Evolutionary conservation across 495 filamentous ascomycete genomes (phyloP), one percentile per base, ranked within the genome.

Genomic region (Penicillium verhagenii): DNA sequence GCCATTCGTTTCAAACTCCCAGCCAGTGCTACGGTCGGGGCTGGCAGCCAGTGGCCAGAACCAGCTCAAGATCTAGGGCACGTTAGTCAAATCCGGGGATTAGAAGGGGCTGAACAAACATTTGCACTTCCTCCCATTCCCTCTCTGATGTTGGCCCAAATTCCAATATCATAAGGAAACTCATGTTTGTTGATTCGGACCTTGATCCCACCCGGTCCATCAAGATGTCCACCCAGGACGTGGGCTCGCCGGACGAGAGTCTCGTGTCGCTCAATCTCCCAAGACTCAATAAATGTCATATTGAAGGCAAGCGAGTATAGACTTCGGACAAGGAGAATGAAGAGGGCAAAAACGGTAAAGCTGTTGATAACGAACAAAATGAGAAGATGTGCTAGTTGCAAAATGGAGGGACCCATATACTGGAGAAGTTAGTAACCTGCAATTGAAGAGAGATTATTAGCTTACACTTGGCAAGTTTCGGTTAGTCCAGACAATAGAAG

Each of bases 161-260:
- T 78, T 8, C 94, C 95, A 53, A 97, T 79, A 65, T 98, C 94
- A 61, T 95, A 97, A 0, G 91, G 91, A 65, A 91, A 96, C 61
- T 95, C 91, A 59, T 94, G 86, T 43, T 79, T 79, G 39, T 71
- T 70, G 50, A 92, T 79, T 10, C 69, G 67, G 5, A 87, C 58
- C 23, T 72, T 70, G 11, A 73, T 65, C 11, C 88, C 85, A 38
- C 86, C 77, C 6, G 86, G 86, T 0, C 79, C 84, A 43, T 83
- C 72, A 2, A 90, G 70, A 46, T 74, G 82, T 1, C 84, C 82
- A 6, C 86, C 81, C 13, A 78, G 71, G 44, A 79, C 71, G 26
- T 79, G 64, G 53, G 86, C 78, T 57, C 85, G 77, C 9, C 81
- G 72, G 5, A 95, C 74, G 3, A 94, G 77, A 2, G 86, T 85